Conservation (phyloP, 176 grass and related monocot species). For the Miscanthus lutarioriparius region DNA sequence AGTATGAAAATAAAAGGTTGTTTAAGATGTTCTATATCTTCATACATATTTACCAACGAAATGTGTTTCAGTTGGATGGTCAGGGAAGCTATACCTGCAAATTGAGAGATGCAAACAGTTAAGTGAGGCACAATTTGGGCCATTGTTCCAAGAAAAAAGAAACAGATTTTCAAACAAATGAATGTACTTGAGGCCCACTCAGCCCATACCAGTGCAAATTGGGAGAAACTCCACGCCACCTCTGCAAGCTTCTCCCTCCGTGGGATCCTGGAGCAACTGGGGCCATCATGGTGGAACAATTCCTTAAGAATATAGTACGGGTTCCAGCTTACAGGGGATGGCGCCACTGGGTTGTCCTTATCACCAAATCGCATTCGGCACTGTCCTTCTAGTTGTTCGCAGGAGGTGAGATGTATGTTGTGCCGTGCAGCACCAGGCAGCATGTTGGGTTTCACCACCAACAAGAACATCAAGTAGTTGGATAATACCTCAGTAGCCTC, state of each 20-base stretch:
- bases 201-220: slow-evolving; percentile 31
- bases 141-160: slow-evolving; percentile 7
- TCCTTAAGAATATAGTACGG: slow-evolving; percentile 23
- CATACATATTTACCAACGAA: slow-evolving; percentile 6
- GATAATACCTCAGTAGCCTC: slow-evolving; percentile 27
- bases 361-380: slow-evolving; percentile 1
- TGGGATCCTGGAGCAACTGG: slow-evolving; percentile 7
- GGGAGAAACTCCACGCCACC: slow-evolving; percentile 25
- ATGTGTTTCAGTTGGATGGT: slow-evolving; percentile 13
- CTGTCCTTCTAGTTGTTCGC: slow-evolving; percentile 32
- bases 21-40: not conserved
- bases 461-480: slow-evolving; percentile 33
- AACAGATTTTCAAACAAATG: slow-evolving; percentile 9
- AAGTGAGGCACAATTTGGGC: not conserved
- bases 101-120: not conserved
- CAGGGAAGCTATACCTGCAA: slow-evolving; percentile 26
- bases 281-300: slow-evolving; percentile 25
- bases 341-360: not conserved
- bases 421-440: slow-evolving; percentile 24
- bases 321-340: slow-evolving; percentile 18
- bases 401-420: slow-evolving; percentile 23
- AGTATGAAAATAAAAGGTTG: not conserved
- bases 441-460: slow-evolving; percentile 31
- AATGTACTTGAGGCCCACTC: not conserved
- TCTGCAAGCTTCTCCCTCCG: slow-evolving; percentile 32